phyloP scores from a whole-genome alignment of 257 asterid genomes.

The Datura wrightii region DNA sequence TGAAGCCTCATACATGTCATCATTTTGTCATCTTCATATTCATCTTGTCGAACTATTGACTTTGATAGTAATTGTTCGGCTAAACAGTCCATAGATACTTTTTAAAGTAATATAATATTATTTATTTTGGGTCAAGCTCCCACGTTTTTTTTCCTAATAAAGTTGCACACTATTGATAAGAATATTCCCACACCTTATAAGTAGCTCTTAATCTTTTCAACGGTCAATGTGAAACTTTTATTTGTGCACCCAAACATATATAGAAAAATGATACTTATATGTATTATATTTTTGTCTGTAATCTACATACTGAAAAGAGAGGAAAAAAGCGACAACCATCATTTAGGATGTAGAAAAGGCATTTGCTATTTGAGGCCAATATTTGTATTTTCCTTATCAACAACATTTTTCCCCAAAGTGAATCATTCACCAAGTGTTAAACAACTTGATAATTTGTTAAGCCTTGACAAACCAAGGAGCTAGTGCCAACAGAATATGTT shows the following conservation, averaged over 20 bases:
- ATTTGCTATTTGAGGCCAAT: not conserved
- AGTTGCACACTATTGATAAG: not conserved
- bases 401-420: not conserved
- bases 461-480: not conserved
- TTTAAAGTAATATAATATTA: not conserved
- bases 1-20: not conserved
- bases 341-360: not conserved
- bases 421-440: constrained; percentile 18
- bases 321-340: not conserved
- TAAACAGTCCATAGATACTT: not conserved
- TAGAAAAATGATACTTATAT: not conserved
- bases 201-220: too few species aligned
- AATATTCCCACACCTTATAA: not conserved
- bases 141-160: not conserved
- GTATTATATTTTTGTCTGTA: not conserved
- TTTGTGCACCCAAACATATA: not conserved
- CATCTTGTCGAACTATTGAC: too few species aligned
- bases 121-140: not conserved
- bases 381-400: not conserved
- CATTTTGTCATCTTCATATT: not conserved
- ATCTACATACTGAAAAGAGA: not conserved
- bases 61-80: not conserved
- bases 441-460: not conserved
- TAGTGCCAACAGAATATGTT: constrained; percentile 23
- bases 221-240: not conserved